Conservation (phyloP, 129 eudicot genomes). For the Flaveria trinervia region DNA sequence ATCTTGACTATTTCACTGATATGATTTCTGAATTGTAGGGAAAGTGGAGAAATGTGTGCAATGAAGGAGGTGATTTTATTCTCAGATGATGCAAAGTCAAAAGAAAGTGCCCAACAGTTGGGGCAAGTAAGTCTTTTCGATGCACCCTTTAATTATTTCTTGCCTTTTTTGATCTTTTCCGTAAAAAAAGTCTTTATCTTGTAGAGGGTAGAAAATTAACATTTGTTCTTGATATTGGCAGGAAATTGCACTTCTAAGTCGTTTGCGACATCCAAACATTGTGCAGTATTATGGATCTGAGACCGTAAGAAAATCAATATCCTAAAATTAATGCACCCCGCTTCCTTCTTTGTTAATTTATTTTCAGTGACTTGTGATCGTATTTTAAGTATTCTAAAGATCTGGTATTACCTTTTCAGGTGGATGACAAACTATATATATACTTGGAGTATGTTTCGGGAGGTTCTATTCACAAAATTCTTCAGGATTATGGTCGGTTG, state of each 20-base stretch:
- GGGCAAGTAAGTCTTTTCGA: slow-evolving; percentile 55
- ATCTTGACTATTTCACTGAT: not conserved
- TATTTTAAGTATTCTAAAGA: slow-evolving; percentile 9
- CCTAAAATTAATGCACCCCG: not conserved
- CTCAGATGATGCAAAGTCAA: slow-evolving; percentile 63
- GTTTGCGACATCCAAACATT: slow-evolving; percentile 64
- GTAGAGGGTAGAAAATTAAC: not conserved
- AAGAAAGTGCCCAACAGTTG: slow-evolving; percentile 56
- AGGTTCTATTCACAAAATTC: slow-evolving; percentile 77
- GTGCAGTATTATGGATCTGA: slow-evolving; percentile 66
- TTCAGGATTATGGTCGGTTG: slow-evolving; percentile 66
- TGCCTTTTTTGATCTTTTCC: not conserved
- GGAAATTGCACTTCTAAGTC: slow-evolving; percentile 64
- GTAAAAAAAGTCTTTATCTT: not conserved
- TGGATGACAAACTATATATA: slow-evolving; percentile 61
- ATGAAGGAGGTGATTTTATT: slow-evolving; percentile 68
- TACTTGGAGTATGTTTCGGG: slow-evolving; percentile 82
- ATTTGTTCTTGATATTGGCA: slow-evolving; percentile 31
- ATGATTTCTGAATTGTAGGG: slow-evolving; percentile 38
- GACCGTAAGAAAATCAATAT: slow-evolving; percentile 33
- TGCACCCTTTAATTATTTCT: slow-evolving; percentile 4
- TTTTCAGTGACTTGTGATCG: not conserved
- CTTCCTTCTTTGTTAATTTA: not conserved
- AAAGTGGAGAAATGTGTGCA: slow-evolving; percentile 73
- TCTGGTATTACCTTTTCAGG: slow-evolving; percentile 40